These are phyloP conservation scores for Pseudogymnoascus sp. DNA, from an alignment of 2,329 filamentous ascomycete species.

Conservation along the genomic window DNA sequence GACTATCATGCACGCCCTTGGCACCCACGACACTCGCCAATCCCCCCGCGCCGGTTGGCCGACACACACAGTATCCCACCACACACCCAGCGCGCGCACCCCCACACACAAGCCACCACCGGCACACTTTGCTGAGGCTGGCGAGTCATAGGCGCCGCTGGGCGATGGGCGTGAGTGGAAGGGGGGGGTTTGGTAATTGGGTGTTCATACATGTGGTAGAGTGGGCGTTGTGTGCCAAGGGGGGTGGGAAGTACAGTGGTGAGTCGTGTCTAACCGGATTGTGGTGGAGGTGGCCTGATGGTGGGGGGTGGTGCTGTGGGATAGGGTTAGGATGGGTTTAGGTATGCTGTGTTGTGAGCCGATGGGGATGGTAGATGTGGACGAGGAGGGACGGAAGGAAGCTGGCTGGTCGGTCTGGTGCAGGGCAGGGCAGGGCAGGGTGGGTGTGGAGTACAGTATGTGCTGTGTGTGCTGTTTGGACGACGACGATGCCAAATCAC, in stretches of 20 bases:
- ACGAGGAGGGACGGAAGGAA: neutral
- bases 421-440: neutral
- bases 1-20: neutral
- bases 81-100: neutral
- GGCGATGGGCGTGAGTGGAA: neutral
- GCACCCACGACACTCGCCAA: neutral
- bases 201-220: neutral
- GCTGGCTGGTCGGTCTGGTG: too few relatives aligned
- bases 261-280: conserved; percentile 5
- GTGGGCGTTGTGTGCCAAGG: neutral
- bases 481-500: neutral
- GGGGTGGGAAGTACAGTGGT: neutral
- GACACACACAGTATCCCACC: neutral
- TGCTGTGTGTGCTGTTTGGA: neutral
- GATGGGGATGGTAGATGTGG: neutral
- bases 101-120: neutral
- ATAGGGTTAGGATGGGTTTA: neutral
- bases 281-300: neutral
- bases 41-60: neutral
- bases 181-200: neutral
- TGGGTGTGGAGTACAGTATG: neutral
- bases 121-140: neutral
- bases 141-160: neutral
- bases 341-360: neutral
- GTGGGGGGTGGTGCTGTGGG: neutral